Conservation (phyloP, 495 filamentous ascomycete genomes). For the Rhizodiscina lignyota region DNA sequence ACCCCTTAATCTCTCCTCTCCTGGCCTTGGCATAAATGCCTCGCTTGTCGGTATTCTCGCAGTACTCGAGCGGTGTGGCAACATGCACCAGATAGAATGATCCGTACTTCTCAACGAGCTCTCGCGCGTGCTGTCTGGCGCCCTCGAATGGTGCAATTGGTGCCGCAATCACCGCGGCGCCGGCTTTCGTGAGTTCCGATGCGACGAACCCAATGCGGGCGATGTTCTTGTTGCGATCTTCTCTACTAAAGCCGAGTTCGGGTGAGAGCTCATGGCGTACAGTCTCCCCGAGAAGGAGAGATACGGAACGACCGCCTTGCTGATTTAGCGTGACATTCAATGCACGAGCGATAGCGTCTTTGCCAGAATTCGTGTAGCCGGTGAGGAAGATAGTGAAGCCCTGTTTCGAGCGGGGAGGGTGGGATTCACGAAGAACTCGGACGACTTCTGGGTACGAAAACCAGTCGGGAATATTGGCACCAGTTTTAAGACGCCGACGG, state of each 20-base stretch:
- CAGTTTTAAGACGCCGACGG: constrained; percentile 71
- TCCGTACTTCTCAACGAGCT: constrained; percentile 73
- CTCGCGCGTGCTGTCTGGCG: constrained; percentile 55
- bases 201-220: constrained; percentile 93
- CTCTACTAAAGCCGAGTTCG: constrained; percentile 85
- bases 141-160: constrained; percentile 91
- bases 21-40: constrained; percentile 80
- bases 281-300: constrained; percentile 85
- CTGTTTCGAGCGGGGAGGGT: constrained; percentile 73
- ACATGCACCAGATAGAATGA: constrained; percentile 93
- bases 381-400: constrained; percentile 98
- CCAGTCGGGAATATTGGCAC: constrained; percentile 93
- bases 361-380: constrained; percentile 89
- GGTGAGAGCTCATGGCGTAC: constrained; percentile 85
- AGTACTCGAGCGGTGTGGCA: constrained; percentile 76
- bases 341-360: constrained; percentile 89
- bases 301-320: constrained; percentile 88
- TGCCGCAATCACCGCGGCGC: constrained; percentile 88
- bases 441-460: constrained; percentile 99
- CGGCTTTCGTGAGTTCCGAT: constrained; percentile 78
- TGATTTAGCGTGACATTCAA: constrained; percentile 97
- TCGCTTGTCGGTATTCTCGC: constrained; percentile 86
- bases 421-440: constrained; percentile 83
- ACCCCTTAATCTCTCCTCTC: constrained; percentile 87
- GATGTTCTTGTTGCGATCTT: constrained; percentile 92